Percentiles rank a stretch among this genome's conserved stretches.
phyloP scores from a whole-genome alignment of 352 stramenopile species.

The Sclerospora graminicola region DNA sequence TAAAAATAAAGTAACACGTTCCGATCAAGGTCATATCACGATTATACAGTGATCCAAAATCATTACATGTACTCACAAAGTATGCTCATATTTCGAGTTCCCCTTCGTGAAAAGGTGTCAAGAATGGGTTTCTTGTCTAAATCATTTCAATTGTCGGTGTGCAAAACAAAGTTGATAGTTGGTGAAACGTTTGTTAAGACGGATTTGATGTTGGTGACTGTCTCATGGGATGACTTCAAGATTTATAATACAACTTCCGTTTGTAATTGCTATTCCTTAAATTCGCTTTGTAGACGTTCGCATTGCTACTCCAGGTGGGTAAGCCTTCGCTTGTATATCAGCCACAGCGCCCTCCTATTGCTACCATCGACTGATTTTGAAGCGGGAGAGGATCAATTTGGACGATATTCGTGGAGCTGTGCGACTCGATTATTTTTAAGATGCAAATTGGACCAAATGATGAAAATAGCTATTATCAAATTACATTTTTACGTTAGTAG shows the following conservation, averaged over 20 bases:
- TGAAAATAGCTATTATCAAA: too few relatives aligned
- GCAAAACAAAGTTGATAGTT: constrained; percentile 8
- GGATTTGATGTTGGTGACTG: constrained; percentile 2
- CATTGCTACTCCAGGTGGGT: background rate
- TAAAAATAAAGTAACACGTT: too few relatives aligned
- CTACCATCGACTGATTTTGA: constrained; percentile 5
- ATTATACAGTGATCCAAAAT: too few relatives aligned
- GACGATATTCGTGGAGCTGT: constrained; percentile 6
- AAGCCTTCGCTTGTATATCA: constrained; percentile 1
- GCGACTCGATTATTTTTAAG: too few relatives aligned
- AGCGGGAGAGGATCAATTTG: constrained; percentile 2
- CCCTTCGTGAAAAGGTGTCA: too few relatives aligned
- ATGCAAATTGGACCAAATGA: too few relatives aligned
- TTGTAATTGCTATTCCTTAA: background rate
- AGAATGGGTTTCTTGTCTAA: constrained; percentile 7
- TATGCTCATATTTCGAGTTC: too few relatives aligned
- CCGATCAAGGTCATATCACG: too few relatives aligned
- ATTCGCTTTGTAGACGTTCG: background rate
- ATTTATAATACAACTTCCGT: constrained; percentile 10
- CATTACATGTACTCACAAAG: too few relatives aligned
- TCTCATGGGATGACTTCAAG: background rate
- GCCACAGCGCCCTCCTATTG: constrained; percentile 6
- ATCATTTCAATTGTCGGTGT: constrained; percentile 15
- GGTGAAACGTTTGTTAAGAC: constrained; percentile 9
- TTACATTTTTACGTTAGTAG: too few relatives aligned